Evolutionary conservation across 306 rosid species (phyloP).

Genomic region (Elaeagnus macrophylla): DNA sequence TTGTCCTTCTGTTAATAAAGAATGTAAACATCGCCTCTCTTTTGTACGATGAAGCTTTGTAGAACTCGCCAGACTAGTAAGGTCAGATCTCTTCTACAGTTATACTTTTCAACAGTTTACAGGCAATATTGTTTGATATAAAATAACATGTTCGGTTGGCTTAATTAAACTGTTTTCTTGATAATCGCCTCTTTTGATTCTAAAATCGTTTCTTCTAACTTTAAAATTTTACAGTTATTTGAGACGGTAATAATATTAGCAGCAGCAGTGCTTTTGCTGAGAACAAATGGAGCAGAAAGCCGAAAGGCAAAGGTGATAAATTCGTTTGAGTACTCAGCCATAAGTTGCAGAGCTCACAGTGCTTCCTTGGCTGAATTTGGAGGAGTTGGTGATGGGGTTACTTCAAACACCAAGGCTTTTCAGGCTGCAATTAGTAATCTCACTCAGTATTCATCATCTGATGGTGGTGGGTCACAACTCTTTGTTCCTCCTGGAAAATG

Average conservation of each 20-base stretch:
- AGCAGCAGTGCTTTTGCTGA: conserved; percentile 19
- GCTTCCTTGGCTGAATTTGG: conserved; percentile 68
- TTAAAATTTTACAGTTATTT: not conserved
- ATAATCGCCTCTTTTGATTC: too few species aligned
- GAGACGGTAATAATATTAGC: not conserved
- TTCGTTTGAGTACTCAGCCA: conserved; percentile 41
- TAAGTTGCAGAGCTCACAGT: conserved; percentile 56
- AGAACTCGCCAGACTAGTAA: too few species aligned
- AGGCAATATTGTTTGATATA: too few species aligned
- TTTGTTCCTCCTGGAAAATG: conserved; percentile 77
- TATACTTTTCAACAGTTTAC: too few species aligned
- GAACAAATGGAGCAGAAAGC: conserved; percentile 36
- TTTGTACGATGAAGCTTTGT: too few species aligned
- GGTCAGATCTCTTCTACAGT: too few species aligned
- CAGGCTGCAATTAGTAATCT: conserved; percentile 43
- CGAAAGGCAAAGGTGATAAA: conserved; percentile 16
- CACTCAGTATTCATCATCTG: conserved; percentile 40
- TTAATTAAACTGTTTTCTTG: too few species aligned
- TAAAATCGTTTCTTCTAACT: too few species aligned
- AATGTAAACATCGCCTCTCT: too few species aligned
- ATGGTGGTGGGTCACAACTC: conserved; percentile 60
- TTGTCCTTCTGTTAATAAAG: too few species aligned
- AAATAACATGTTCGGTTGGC: too few species aligned
- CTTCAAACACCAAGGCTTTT: conserved; percentile 64
- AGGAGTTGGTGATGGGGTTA: conserved; percentile 73